Conservation (phyloP, 2,329 filamentous ascomycete genomes). For the Alternaria rosae region DNA sequence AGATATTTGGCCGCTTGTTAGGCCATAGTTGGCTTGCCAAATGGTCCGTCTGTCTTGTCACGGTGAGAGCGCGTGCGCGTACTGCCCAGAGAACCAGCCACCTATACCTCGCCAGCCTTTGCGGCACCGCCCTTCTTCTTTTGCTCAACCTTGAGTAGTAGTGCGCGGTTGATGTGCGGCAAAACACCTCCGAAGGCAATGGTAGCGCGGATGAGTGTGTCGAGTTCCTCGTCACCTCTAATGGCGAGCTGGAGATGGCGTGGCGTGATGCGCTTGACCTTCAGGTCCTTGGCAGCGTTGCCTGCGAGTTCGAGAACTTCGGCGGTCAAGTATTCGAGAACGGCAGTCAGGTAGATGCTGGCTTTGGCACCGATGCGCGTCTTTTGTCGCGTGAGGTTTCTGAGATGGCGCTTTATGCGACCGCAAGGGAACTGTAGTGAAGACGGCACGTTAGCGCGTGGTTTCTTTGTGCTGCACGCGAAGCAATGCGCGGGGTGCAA, state of each 20-base stretch:
- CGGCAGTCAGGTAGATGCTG: constrained; percentile 96
- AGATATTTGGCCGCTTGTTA: background rate
- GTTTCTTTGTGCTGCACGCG: constrained; percentile 16
- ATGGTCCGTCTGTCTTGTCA: constrained; percentile 5
- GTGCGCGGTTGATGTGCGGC: constrained; percentile 97
- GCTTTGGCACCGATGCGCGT: constrained; percentile 99
- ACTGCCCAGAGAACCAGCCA: background rate
- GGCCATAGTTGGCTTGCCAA: background rate
- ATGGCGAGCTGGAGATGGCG: constrained; percentile 98
- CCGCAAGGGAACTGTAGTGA: constrained; percentile 88
- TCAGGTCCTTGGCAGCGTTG: constrained; percentile 98
- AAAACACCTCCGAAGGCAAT: constrained; percentile 98
- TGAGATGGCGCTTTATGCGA: constrained; percentile 99
- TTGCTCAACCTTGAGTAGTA: constrained; percentile 94
- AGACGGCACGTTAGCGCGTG: constrained; percentile 34
- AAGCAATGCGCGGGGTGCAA: constrained; percentile 29
- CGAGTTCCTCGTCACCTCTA: constrained; percentile 96
- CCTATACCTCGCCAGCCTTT: constrained; percentile 55
- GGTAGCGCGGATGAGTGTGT: constrained; percentile 95
- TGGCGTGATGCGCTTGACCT: constrained; percentile 99
- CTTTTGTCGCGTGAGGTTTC: constrained; percentile 99
- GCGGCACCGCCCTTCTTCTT: constrained; percentile 94
- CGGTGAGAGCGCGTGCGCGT: constrained; percentile 6
- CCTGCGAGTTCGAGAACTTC: constrained; percentile 98
- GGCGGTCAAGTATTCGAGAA: constrained; percentile 96